Conservation (phyloP, 805 yeast species). For the Metschnikowia cubensis region DNA sequence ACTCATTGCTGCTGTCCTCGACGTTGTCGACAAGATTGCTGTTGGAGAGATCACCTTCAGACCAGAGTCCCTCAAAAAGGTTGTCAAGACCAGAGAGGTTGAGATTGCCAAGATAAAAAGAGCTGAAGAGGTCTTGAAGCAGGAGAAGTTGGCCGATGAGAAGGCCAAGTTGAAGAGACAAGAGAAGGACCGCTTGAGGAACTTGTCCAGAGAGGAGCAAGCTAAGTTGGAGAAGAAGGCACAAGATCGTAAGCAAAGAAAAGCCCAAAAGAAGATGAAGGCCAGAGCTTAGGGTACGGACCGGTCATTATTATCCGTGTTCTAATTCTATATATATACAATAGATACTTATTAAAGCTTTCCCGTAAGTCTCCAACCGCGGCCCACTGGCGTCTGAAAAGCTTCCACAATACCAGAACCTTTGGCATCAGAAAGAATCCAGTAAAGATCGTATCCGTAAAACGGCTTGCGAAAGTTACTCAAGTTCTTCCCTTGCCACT, state of each 20-base stretch:
- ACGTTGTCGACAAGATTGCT: slow-evolving; percentile 56
- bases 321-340: neutral
- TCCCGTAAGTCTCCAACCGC: slow-evolving; percentile 57
- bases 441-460: slow-evolving; percentile 47
- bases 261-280: slow-evolving; percentile 61
- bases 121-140: slow-evolving; percentile 57
- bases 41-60: slow-evolving; percentile 51
- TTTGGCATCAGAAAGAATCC: slow-evolving; percentile 48
- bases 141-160: slow-evolving; percentile 66
- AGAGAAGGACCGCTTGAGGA: slow-evolving; percentile 54
- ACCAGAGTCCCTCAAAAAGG: slow-evolving; percentile 72
- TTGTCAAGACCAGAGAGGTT: slow-evolving; percentile 69
- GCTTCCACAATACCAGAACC: slow-evolving; percentile 53
- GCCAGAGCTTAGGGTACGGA: slow-evolving; percentile 24
- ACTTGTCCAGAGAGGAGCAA: slow-evolving; percentile 72
- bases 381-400: slow-evolving; percentile 50
- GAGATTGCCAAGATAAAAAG: slow-evolving; percentile 71
- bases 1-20: slow-evolving; percentile 53
- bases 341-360: slow-evolving; percentile 25
- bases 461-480: slow-evolving; percentile 43
- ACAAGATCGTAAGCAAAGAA: slow-evolving; percentile 76
- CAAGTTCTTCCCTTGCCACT: slow-evolving; percentile 44
- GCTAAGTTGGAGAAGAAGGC: slow-evolving; percentile 74
- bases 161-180: slow-evolving; percentile 66
- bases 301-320: neutral